Percentiles rank a stretch among this genome's conserved stretches.
These are phyloP conservation scores for Mycena vitilis DNA, from an alignment of 768 basidiomycete genomes.

Conservation along the genomic window DNA sequence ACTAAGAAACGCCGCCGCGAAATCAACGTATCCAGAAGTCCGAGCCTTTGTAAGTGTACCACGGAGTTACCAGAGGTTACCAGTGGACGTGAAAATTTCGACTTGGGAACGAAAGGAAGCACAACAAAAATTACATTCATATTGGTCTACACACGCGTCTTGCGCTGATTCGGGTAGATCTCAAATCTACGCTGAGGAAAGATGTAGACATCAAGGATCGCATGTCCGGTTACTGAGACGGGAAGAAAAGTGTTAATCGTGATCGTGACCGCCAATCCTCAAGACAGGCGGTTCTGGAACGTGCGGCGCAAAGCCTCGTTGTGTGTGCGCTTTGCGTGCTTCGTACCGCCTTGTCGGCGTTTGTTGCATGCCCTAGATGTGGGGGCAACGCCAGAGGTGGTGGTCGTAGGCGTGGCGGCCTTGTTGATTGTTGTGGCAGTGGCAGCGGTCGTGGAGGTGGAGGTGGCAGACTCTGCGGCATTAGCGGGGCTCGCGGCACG, in stretches of 20 bases:
- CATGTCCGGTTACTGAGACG: too few species aligned
- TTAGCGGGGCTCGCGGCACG: not conserved
- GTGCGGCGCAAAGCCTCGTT: slow-evolving; percentile 15
- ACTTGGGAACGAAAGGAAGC: too few species aligned
- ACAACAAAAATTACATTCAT: not conserved
- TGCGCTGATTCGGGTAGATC: not conserved
- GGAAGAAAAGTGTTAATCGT: too few species aligned
- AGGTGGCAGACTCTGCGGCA: not conserved
- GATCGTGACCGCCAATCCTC: slow-evolving; percentile 3
- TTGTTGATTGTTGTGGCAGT: not conserved
- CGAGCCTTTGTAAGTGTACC: too few species aligned
- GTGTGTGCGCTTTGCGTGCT: slow-evolving; percentile 16
- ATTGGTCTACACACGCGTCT: not conserved
- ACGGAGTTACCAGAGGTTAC: too few species aligned
- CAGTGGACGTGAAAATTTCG: too few species aligned
- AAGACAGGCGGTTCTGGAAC: slow-evolving; percentile 14
- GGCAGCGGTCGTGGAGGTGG: not conserved
- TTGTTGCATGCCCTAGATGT: not conserved
- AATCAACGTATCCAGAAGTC: too few species aligned
- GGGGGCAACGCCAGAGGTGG: not conserved
- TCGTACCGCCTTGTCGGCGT: not conserved
- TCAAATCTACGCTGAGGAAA: not conserved
- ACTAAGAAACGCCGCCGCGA: too few species aligned
- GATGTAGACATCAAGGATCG: not conserved
- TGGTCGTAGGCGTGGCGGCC: not conserved